Conservation (phyloP, 768 basidiomycete species). For the Leccinum disarticulatum region DNA sequence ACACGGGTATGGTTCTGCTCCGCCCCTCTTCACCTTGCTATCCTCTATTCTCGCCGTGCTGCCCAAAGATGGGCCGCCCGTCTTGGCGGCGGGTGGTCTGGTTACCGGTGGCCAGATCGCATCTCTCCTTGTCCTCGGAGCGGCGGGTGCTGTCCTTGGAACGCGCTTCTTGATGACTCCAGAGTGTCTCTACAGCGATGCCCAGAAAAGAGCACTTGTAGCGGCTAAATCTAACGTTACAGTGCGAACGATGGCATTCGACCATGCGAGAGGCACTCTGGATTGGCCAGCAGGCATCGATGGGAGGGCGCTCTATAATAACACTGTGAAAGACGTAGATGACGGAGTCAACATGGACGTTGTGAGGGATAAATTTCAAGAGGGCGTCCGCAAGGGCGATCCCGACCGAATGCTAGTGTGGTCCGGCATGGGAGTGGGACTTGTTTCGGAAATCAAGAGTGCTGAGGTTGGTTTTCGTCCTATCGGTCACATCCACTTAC, state of each 20-base stretch:
- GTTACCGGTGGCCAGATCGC: constrained; percentile 64
- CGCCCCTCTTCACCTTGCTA: constrained; percentile 61
- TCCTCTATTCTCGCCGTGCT: constrained; percentile 50
- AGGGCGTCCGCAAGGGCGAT: constrained; percentile 47
- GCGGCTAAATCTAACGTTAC: constrained; percentile 45
- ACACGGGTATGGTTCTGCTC: constrained; percentile 59
- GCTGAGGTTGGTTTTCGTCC: constrained; percentile 36
- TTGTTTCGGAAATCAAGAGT: constrained; percentile 46
- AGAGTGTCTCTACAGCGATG: constrained; percentile 57
- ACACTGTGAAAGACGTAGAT: constrained; percentile 57
- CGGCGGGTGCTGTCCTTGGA: constrained; percentile 66
- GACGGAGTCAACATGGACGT: constrained; percentile 43
- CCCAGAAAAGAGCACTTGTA: constrained; percentile 54
- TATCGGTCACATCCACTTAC: not conserved
- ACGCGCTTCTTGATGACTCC: constrained; percentile 73
- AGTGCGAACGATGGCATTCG: constrained; percentile 63
- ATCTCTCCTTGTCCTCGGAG: constrained; percentile 63
- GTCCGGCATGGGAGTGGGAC: constrained; percentile 66
- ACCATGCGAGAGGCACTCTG: constrained; percentile 52
- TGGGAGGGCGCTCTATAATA: constrained; percentile 49
- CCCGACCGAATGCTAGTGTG: constrained; percentile 56
- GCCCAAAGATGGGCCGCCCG: constrained; percentile 42
- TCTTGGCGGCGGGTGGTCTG: constrained; percentile 78
- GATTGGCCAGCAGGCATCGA: constrained; percentile 64
- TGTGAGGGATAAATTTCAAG: constrained; percentile 45